Percentiles rank a stretch among this genome's conserved stretches.
These are phyloP conservation scores for Alternaria ethzedia DNA, from an alignment of 2,329 filamentous ascomycete species.

Conservation along the genomic window DNA sequence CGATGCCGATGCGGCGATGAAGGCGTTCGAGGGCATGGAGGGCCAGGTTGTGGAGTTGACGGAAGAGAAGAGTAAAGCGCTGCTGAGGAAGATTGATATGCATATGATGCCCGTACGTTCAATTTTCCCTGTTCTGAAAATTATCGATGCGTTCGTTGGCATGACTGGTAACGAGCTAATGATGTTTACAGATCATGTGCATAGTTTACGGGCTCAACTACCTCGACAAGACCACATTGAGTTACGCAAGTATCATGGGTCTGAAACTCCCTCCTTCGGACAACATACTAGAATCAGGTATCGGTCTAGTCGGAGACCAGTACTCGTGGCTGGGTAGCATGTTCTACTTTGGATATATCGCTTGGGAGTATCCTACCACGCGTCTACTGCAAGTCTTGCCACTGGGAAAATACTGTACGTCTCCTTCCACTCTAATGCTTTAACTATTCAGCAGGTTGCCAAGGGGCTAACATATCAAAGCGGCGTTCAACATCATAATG, in stretches of 20 bases:
- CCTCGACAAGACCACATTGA: conserved; percentile 64
- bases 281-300: conserved; percentile 47
- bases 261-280: conserved; percentile 45
- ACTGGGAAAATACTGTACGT: conserved; percentile 65
- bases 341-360: conserved; percentile 62
- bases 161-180: background rate
- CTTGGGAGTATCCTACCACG: conserved; percentile 71
- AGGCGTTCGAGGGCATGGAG: conserved; percentile 58
- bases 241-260: conserved; percentile 60
- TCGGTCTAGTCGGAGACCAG: conserved; percentile 56
- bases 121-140: background rate
- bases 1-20: conserved; percentile 67
- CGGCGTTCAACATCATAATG: conserved; percentile 66
- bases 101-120: conserved; percentile 61
- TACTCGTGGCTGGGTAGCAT: conserved; percentile 60
- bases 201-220: conserved; percentile 65
- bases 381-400: conserved; percentile 69
- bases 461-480: conserved; percentile 16
- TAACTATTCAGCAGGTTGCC: background rate
- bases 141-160: background rate
- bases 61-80: conserved; percentile 63
- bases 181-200: conserved; percentile 57
- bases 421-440: background rate
- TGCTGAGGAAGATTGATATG: conserved; percentile 68
- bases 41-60: conserved; percentile 62